A percentile compares a stretch with the other conserved stretches of the same genome.
Evolutionary conservation across 192 early-diverging fungal species (phyloP).

Genomic region (Spinellus fusiger): DNA sequence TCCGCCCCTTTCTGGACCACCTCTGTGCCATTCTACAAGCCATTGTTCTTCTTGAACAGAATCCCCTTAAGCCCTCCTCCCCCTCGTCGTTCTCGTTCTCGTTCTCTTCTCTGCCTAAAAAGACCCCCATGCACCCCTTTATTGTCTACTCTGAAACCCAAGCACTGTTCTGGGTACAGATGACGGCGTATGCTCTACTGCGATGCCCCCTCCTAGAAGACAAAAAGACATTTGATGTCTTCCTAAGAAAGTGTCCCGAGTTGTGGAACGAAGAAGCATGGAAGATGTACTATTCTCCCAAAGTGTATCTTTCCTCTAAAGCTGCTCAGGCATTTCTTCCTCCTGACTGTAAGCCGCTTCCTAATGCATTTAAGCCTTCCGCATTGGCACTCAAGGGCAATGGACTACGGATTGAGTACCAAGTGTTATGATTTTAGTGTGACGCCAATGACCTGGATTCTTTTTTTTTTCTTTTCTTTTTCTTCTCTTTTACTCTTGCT

Average conservation of each 20-base stretch:
- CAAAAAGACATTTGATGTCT: conserved; percentile 21
- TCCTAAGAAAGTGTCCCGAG: conserved; percentile 17
- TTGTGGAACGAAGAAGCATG: conserved; percentile 22
- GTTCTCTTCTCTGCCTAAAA: too few relatives aligned
- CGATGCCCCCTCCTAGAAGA: conserved; percentile 24
- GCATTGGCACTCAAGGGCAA: conserved; percentile 26
- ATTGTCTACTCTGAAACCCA: conserved; percentile 31
- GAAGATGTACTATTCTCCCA: conserved; percentile 24
- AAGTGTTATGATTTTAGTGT: conserved; percentile 9
- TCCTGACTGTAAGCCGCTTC: conserved; percentile 29
- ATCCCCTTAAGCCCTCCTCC: too few relatives aligned
- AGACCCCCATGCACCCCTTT: conserved; percentile 5
- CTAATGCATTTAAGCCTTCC: conserved; percentile 32
- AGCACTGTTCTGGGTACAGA: conserved; percentile 31
- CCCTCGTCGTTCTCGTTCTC: too few relatives aligned
- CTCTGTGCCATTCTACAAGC: conserved; percentile 11
- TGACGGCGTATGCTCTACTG: conserved; percentile 24
- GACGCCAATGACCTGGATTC: neutral
- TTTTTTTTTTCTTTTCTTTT: conserved; percentile 5
- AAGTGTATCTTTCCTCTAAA: conserved; percentile 16
- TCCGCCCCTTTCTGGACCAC: conserved; percentile 1
- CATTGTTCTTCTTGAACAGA: conserved; percentile 16
- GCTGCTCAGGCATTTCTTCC: conserved; percentile 18
- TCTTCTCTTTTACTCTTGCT: neutral
- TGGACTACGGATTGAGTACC: conserved; percentile 28